These are phyloP conservation scores for Sporothrix humicola DNA, from an alignment of 2,329 filamentous ascomycete genomes.

Conservation along the genomic window DNA sequence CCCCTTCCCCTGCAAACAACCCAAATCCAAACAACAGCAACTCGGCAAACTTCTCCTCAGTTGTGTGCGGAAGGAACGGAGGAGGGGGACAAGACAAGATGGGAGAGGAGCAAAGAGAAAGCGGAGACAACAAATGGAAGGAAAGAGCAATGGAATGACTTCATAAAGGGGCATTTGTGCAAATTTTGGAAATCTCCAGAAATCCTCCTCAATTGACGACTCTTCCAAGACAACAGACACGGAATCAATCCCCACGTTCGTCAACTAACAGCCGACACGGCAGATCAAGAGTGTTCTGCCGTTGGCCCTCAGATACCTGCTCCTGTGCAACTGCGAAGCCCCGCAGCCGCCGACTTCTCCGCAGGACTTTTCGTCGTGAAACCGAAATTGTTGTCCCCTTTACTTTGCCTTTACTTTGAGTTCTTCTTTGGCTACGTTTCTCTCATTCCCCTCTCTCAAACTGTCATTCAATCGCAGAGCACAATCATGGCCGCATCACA, in stretches of 20 bases:
- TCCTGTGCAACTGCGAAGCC: not conserved
- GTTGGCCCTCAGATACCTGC: not conserved
- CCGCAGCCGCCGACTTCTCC: not conserved
- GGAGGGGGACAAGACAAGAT: not conserved
- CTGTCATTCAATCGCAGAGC: not conserved
- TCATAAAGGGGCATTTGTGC: not conserved
- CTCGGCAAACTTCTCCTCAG: not conserved
- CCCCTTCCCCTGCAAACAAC: not conserved
- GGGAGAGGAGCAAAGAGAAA: not conserved
- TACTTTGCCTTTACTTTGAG: not conserved
- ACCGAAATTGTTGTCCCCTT: not conserved
- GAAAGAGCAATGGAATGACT: not conserved
- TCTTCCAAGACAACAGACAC: not conserved
- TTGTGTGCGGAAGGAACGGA: constrained; percentile 7
- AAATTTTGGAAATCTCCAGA: too few species aligned
- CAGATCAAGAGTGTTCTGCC: constrained; percentile 10
- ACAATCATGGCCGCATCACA: constrained; percentile 32
- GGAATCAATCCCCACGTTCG: not conserved
- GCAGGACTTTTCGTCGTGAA: not conserved
- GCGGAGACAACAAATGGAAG: not conserved
- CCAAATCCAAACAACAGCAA: not conserved
- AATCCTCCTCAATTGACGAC: not conserved
- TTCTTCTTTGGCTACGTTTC: not conserved
- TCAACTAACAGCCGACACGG: constrained; percentile 17
- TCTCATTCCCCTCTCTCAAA: not conserved